A percentile compares a stretch with the other conserved stretches of the same genome.
phyloP scores from a whole-genome alignment of 78 protist genomes.

The Mastigamoeba balamuthi region DNA sequence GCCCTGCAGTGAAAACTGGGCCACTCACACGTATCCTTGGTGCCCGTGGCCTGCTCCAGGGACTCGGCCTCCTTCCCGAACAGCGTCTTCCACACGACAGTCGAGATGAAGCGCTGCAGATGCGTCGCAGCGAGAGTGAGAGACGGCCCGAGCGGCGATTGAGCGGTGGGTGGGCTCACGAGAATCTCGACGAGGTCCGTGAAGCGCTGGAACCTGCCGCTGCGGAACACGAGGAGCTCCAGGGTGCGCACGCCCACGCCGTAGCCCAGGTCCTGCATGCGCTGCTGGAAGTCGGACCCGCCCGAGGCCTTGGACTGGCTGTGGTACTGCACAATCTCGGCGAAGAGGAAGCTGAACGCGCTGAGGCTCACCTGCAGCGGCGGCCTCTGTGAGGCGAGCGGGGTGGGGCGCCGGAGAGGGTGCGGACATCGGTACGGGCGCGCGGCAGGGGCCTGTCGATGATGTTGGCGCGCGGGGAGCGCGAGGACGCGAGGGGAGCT shows the following conservation, averaged over 20 bases:
- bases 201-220: too few relatives aligned
- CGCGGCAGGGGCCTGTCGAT: too few relatives aligned
- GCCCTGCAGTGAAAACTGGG: too few relatives aligned
- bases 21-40: constrained; percentile 9
- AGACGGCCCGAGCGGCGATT: constrained; percentile 16
- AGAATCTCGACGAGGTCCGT: constrained; percentile 18
- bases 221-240: too few relatives aligned
- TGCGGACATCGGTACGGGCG: too few relatives aligned
- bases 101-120: constrained; percentile 9
- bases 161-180: background rate
- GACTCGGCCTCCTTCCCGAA: constrained; percentile 48
- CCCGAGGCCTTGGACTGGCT: constrained; percentile 12
- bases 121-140: too few relatives aligned
- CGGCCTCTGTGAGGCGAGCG: too few relatives aligned
- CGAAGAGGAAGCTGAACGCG: constrained; percentile 50
- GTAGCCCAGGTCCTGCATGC: constrained; percentile 30
- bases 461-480: too few relatives aligned
- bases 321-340: constrained; percentile 53
- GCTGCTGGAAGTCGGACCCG: constrained; percentile 10
- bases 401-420: too few relatives aligned
- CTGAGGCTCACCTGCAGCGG: constrained; percentile 38
- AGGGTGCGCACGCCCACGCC: constrained; percentile 41
- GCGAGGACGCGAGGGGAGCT: too few relatives aligned
- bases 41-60: background rate
- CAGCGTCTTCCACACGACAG: constrained; percentile 28